Base-by-base conservation (phyloP, 2,329 filamentous ascomycete species). In the Hypoxylon sp. region DNA sequence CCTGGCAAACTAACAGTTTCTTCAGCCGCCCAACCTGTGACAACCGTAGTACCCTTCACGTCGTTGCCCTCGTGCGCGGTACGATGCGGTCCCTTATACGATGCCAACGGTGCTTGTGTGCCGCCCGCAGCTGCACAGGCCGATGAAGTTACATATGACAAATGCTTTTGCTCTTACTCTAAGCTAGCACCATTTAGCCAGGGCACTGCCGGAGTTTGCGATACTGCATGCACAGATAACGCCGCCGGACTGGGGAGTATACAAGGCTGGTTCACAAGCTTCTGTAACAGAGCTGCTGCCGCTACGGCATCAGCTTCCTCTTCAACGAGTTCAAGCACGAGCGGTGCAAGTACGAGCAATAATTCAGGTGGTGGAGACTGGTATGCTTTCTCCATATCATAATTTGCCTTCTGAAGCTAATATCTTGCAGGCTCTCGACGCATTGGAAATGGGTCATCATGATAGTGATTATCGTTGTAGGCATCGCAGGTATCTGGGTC, bases 361-460 rank as follows among this genome's bases (percentile, higher is more conserved):
- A 51, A 75, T 63, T 74, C 74, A 37, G 80, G 80, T 4, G 80
- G 82, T 24, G 82, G 83, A 46, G 80, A 81, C 57, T 88, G 86
- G 86, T 87, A 81, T 74, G 83, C 61, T 51, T 26, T 26, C 9
- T 26, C 5, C 13, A 39, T 29, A 19, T 39, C 6, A 11, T n/a
- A 6, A 8, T n/a, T 3, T 56, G 19, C 35, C 26, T 31, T 57
- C 13, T 5, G 13, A 42, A 57, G 52, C 60, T 72, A 47, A 67
- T 35, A 3, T 50, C 29, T 14, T 11, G 22, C 68, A 93, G 92
- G 91, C 81, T 92, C 54, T 84, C 86, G 6, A 85, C 83, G 29
- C 92, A 95, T 79, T 93, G 88, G 83, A 86, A 90, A 82, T 97
- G 93, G 93, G 88, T 97, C 50, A 85, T 95, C 69, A 93, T 96